Conservation (phyloP, 2,329 filamentous ascomycete species). For the Calcarisporium arbuscula region DNA sequence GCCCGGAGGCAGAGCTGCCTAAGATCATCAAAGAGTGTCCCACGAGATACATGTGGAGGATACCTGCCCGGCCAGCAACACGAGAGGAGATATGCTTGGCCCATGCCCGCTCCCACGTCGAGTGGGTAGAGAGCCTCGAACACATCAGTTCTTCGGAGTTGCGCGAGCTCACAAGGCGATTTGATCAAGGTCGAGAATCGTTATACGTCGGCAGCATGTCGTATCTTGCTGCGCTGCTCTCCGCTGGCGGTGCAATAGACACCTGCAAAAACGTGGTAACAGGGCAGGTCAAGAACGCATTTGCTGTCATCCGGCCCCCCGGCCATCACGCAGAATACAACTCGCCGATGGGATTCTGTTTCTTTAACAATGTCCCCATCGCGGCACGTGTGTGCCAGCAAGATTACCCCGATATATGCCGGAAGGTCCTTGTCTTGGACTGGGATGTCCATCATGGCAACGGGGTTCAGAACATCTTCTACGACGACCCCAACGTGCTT, state of each 20-base stretch:
- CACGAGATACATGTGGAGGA: conserved; percentile 65
- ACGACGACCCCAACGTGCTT: conserved; percentile 86
- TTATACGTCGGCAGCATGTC: conserved; percentile 81
- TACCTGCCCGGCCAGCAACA: conserved; percentile 70
- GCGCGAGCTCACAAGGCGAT: conserved; percentile 54
- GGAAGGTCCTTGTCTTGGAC: conserved; percentile 88
- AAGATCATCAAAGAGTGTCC: conserved; percentile 47
- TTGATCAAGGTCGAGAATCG: conserved; percentile 64
- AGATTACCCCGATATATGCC: conserved; percentile 71
- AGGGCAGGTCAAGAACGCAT: conserved; percentile 83
- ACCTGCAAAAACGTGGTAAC: conserved; percentile 86
- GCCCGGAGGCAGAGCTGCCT: conserved; percentile 47
- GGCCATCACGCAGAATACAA: conserved; percentile 91
- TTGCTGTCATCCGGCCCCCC: conserved; percentile 90
- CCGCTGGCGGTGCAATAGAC: conserved; percentile 90
- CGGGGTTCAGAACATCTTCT: conserved; percentile 93
- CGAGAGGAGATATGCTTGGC: conserved; percentile 73
- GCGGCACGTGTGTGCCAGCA: conserved; percentile 82
- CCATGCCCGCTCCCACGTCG: conserved; percentile 70
- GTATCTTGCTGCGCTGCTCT: conserved; percentile 72
- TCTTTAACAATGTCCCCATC: conserved; percentile 97
- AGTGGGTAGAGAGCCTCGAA: conserved; percentile 62
- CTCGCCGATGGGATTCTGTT: conserved; percentile 85
- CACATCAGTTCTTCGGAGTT: conserved; percentile 57
- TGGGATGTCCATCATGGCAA: conserved; percentile 85